phyloP scores from a whole-genome alignment of 23 red algal species.

The Gracilaria domingensis region DNA sequence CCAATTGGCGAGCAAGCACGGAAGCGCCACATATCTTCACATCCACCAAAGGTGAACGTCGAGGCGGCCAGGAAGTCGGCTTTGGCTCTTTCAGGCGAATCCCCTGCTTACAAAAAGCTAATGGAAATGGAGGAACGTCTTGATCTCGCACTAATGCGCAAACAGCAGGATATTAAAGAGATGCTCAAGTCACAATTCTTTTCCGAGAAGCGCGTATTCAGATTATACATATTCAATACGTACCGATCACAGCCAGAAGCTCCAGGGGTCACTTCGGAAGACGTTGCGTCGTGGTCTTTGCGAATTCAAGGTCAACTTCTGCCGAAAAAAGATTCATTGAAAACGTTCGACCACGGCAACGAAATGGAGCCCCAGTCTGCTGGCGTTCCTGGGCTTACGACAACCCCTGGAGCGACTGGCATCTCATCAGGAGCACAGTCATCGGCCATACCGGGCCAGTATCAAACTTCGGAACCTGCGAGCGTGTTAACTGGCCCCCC shows the following conservation, averaged over 20 bases:
- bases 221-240: conserved; percentile 74
- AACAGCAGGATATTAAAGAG: conserved; percentile 69
- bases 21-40: conserved; percentile 29
- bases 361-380: neutral
- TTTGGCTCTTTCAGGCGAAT: conserved; percentile 48
- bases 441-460: neutral
- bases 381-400: conserved; percentile 35
- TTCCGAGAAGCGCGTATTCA: conserved; percentile 64
- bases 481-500: conserved; percentile 44
- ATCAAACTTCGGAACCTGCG: conserved; percentile 3
- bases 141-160: conserved; percentile 75
- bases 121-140: conserved; percentile 63
- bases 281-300: conserved; percentile 72
- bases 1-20: conserved; percentile 30
- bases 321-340: conserved; percentile 24
- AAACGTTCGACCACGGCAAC: neutral
- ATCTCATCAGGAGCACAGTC: neutral
- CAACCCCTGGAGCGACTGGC: neutral
- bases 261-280: conserved; percentile 39
- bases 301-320: conserved; percentile 70
- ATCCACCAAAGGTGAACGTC: conserved; percentile 37
- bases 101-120: conserved; percentile 57
- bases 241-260: conserved; percentile 60
- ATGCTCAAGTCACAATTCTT: conserved; percentile 57
- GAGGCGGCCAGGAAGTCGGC: conserved; percentile 57